Evolutionary conservation across 331 rosid species (phyloP).

Genomic region (Quercus tomentella): DNA sequence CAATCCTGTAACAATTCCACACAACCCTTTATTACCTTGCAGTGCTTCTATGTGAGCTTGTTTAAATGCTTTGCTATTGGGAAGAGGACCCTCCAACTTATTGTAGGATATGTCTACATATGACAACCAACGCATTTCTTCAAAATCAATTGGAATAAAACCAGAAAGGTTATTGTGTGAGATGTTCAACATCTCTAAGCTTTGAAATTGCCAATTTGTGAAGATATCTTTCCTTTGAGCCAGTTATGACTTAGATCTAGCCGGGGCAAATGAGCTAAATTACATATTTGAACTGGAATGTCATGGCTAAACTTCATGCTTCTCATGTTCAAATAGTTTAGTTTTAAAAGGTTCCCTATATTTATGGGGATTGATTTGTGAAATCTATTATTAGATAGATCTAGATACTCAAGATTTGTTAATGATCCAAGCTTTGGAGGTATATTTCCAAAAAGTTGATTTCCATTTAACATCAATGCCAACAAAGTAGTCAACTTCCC

Average conservation of each 20-base stretch:
- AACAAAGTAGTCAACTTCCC: neutral
- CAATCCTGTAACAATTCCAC: neutral
- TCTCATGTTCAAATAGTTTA: no score
- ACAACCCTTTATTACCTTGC: neutral
- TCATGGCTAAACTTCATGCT: no score
- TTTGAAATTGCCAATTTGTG: no score
- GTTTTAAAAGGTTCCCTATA: no score
- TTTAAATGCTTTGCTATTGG: no score
- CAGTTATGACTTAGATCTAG: neutral
- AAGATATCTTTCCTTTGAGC: neutral
- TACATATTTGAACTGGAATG: neutral
- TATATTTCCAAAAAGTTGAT: neutral
- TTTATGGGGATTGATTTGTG: no score
- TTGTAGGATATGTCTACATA: neutral
- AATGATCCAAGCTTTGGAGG: neutral
- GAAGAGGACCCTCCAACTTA: no score
- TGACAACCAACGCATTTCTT: neutral
- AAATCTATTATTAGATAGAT: no score
- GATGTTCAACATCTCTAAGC: neutral
- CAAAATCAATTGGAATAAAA: neutral
- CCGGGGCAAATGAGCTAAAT: neutral
- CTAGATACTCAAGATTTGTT: neutral
- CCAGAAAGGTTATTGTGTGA: neutral
- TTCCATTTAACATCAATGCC: neutral
- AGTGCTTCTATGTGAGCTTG: no score